Evolutionary conservation across 305 asterid species (phyloP), one percentile per base, ranked within the genome.

Genomic region (Fraxinus latifolia): DNA sequence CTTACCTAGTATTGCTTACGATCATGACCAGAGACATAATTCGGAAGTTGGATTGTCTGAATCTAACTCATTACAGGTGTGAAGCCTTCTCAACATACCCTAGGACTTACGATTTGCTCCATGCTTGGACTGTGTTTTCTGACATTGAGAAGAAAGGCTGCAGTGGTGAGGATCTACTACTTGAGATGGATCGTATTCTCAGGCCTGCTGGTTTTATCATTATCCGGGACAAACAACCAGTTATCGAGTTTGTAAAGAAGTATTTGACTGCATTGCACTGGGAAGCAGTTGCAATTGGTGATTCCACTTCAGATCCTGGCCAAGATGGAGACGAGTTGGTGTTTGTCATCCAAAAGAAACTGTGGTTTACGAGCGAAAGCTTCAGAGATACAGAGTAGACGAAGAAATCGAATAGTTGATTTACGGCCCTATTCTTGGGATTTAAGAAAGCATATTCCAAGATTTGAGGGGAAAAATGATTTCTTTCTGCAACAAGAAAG

Each of bases 51-150:
- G 23, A 70, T 14, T 68, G 37, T 29, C 75, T 70, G n/a, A 11
- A 65, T 50, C 77, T 78, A 31, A 76, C 42, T 82, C 33, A 73
- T 37, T 77, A 50, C 90, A 95, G 98, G 98, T 95, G 98, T 29
- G 98, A 93, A 86, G 94, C 98, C 77, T 92, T 77, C 89, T 94
- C 98, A n/a, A 91, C 94, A 14, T 93, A 95, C 87, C 97, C 98
- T 4, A 80, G 98, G 74, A 94, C 98, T 7, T 95, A 95, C 5
- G 98, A 95, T 80, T 73, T 95, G 82, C 94, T 95, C 85, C 97
- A 95, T 19, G 98, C 96, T 0, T 93, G 97, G 97, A 87, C 85
- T 2, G 86, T 95, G 3, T 87, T 95, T 58, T 92, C 98, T 0
- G 96, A 93, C 89, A 89, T 95, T 14, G 96, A 92, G 81, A 95